Evolutionary conservation across 169 alveolate genomes (phyloP), one percentile per base, ranked within the genome.

Genomic region (Neospora caninum): DNA sequence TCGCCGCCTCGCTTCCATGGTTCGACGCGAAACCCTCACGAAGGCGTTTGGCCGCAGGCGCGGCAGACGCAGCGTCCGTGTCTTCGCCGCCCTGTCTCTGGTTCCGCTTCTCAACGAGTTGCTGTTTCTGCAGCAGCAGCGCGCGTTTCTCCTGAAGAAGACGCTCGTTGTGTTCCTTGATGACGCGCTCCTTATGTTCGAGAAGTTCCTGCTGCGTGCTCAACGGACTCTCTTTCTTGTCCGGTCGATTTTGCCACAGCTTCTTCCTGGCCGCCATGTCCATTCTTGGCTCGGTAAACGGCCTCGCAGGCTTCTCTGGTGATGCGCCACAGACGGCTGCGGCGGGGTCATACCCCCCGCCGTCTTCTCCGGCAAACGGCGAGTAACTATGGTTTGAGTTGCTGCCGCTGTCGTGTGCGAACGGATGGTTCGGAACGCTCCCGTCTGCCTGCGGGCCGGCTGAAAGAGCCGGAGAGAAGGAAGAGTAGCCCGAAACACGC

Each of bases 181-280:
- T n/a, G 1, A 78, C 39, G 2, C 31, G 9, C 45, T 78, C 86
- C 45, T 78, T 78, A 29, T 64, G 73, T 27, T 64, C 73, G 31
- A 13, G n/a, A 29, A 64, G 73, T 6, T 64, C 73, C 73, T 22
- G 73, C n/a, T 64, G 34, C n/a, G 73, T 27, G 73, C 31, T 22
- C 73, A 64, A 7, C 27, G 27, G 64, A 34, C 38, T 13, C 39
- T 34, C 45, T 29, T 78, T n/a, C 45, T 78, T 78, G 22, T 78
- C 73, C n/a, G 73, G 0, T 22, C n/a, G 25, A 64, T 78, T 38
- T n/a, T 78, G 86, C 86, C 86, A 78, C 45, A 78, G 86, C n/a
- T 36, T 36, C n/a, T 78, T 78, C 86, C 86, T 78, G 27, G 86
- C 86, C 29, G 20, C 39, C 49, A 20, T n/a, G 86, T n/a, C 86